Evolutionary conservation across 108 stramenopile genomes (phyloP), one percentile per base, ranked within the genome.

Genomic region (Schizochytrium sp.): DNA sequence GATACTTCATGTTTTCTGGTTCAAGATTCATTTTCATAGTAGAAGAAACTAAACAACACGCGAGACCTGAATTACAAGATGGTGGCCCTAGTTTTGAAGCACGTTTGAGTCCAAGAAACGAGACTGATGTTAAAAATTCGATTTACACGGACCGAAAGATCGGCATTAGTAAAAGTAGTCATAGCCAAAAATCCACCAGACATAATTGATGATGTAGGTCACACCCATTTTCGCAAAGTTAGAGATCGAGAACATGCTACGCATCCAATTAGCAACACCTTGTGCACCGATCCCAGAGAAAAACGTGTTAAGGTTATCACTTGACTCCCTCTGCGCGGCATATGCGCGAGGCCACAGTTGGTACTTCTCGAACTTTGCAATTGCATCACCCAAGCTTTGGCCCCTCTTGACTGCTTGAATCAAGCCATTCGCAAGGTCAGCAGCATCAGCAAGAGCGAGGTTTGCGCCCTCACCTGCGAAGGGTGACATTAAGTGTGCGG

Each of bases 401-500:
- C 28, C 15, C 12, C 0, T 12, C 8, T 47, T 5, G 47, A 83
- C 28, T 5, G 76, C 76, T 19, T 50, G 53, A 5, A 10, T 10
- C 76, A 83, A 42, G 5, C 7, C 2, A 5, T 50, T 12, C 49
- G 76, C 45, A 5, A 83, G 76, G n/a, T 83, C 76, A 0, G 76
- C 3, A n/a, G 76, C 76, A 53, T 83, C 76, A 5, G 76, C 76
- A 10, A 83, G 76, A 42, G 76, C 76, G 5, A 83, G 76, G 40
- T 83, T 83, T 0, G 53, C 76, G 40, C 76, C 76, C 0, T 83
- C 76, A n/a, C 76, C 76, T 13, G 76, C 76, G 28, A 83, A 83
- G 28, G 76, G 76, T 49, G 76, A 47, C 76, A 83, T 83, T 7
- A 83, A 40, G 28, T 83, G 76, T 10, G 76, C 76, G 50, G 76